Evolutionary conservation across 805 yeast genomes (phyloP), one percentile per base, ranked within the genome.

Genomic region (Lipomyces mesembrius): DNA sequence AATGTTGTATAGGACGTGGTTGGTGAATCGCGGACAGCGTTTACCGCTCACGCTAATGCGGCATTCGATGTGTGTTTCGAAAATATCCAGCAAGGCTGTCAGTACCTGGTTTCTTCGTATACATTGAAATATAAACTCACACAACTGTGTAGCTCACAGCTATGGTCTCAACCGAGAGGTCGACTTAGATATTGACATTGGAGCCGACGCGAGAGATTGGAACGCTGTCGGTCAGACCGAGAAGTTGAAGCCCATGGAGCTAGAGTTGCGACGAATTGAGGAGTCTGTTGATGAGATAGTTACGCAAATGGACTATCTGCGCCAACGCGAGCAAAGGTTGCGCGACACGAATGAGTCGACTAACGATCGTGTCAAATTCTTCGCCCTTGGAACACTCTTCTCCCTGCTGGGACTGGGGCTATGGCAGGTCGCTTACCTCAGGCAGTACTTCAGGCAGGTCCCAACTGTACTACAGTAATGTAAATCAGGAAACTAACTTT

Each of bases 131-230:
- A 8, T 11, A 43, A 43, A 7, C 64, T 32, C 11, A 17, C 49
- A n/a, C 22, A 43, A 43, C 49, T 17, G 35, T 75, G 74, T 58
- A 57, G 62, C 56, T 2, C 56, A 43, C 39, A 20, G n/a, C 34
- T 80, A 82, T 57, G 77, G 82, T 37, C 74, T 84, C 72, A 77
- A 80, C 67, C 88, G 98, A 78, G 88, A 88, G 62, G 82, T 95
- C 73, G 97, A 92, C 75, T 82, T 95, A 75, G 98, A 93, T 71
- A 88, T 95, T 67, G 98, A 95, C 79, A 88, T 92, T 69, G 99
- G 99, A 56, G 91, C 98, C 61, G 91, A 92, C 74, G 99, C 98
- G 54, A 89, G 98, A 79, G 98, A 95, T 81, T 95, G 98, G 98
- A 92, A 92, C 77, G 91, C 92, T 29, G 83, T 93, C 70, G 97